Percentiles rank a stretch among this genome's conserved stretches.
phyloP scores from a whole-genome alignment of 305 asterid species.

The Fraxinus albicans region DNA sequence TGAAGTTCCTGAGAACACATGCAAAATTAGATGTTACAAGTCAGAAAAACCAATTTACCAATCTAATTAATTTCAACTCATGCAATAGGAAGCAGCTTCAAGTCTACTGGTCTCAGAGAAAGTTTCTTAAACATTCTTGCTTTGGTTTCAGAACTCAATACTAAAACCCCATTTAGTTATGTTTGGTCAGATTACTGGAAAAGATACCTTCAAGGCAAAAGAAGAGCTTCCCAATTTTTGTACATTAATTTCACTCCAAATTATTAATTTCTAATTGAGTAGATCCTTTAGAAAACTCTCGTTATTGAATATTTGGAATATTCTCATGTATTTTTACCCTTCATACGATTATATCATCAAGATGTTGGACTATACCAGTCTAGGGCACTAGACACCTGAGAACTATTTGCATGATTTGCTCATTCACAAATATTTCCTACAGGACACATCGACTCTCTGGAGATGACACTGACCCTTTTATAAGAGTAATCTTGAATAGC shows the following conservation, averaged over 20 bases:
- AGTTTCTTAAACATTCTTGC: not conserved
- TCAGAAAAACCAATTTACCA: not conserved
- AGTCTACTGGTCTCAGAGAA: not conserved
- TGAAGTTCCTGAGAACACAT: conserved; percentile 62
- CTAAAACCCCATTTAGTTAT: not conserved
- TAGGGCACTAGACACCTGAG: not conserved
- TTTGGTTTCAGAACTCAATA: not conserved
- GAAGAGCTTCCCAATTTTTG: not conserved
- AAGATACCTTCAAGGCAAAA: not conserved
- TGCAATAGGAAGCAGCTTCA: not conserved
- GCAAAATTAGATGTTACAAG: not conserved
- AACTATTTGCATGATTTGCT: not conserved
- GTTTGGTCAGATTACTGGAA: not conserved
- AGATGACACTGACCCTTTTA: not conserved
- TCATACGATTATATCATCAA: not conserved
- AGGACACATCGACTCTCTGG: not conserved
- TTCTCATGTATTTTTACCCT: not conserved
- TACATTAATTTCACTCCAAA: not conserved
- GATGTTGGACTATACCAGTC: not conserved
- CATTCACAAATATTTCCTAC: not conserved
- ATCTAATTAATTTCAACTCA: not conserved
- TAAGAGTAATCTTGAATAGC: not conserved
- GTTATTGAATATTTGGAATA: not conserved
- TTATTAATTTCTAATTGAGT: not conserved
- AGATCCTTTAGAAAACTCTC: not conserved